Evolutionary conservation across 139 green algal genomes (phyloP), one percentile per base, ranked within the genome.

Genomic region (Astrephomene gubernaculifera): DNA sequence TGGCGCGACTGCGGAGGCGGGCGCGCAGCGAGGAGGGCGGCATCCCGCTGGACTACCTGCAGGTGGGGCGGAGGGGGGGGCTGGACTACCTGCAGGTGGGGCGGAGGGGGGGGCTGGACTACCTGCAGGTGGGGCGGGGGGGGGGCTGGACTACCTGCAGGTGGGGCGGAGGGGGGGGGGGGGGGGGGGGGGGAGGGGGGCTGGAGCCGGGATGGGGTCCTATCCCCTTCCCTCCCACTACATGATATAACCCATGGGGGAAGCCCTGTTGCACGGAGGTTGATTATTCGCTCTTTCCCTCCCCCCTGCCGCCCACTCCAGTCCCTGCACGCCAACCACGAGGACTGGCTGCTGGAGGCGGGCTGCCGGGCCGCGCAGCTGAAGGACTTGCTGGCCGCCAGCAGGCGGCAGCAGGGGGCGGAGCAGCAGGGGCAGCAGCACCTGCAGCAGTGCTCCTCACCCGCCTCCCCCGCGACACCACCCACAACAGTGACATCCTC

Each of bases 291-390:
- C 61, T 35, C 52, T 54, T 49, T 52, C 17, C 31, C n/a, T 39
- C 7, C 31, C 54, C 43, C 54, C 53, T 38, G 8, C 33, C 57
- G 5, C 35, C 27, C 39, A 21, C 68, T 65, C 2, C 84, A 88
- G 65, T 68, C 85, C 45, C 91, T 99, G 68, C 96, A 99, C 85
- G 71, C 92, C 41, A 97, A 97, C 75, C 97, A 99, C 85, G 97
- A 99, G 90, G 92, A 97, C 71, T 99, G 97, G 97, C 87, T 98
- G n/a, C 81, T 64, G 0, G 31, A 45, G 7, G 76, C 81, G 7
- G 76, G 79, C 41, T 49, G 60, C 33, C 79, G 35, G 36, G 87
- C 44, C 41, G 35, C 72, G 5, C 38, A 39, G 57, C 82, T 38
- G 36, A 61, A 33, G 54, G 19, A 71, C 24, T 12, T n/a, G 31